Evolutionary conservation across 257 asterid species (phyloP).

Genomic region (Primulina tabacum): DNA sequence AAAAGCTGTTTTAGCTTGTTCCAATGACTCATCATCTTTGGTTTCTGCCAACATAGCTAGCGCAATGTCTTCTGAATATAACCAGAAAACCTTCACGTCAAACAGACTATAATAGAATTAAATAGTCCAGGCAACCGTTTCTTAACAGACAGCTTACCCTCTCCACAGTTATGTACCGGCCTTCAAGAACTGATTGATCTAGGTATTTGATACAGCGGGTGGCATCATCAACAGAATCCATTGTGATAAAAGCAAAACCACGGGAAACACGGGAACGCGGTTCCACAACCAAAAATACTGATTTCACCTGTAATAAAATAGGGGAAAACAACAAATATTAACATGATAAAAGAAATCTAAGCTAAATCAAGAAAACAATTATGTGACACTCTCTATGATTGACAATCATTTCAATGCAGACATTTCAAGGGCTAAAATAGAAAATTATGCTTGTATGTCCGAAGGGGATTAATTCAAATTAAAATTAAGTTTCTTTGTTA

Average conservation of each 20-base stretch:
- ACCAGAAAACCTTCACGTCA: conserved; percentile 94
- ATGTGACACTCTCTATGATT: conserved; percentile 9
- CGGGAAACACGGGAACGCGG: conserved; percentile 92
- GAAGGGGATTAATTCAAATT: neutral
- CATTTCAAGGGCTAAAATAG: neutral
- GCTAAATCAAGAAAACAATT: neutral
- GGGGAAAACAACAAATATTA: conserved; percentile 15
- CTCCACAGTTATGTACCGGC: conserved; percentile 90
- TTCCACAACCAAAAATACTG: conserved; percentile 85
- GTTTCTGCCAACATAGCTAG: conserved; percentile 95
- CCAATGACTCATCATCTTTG: conserved; percentile 97
- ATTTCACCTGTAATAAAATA: conserved; percentile 54
- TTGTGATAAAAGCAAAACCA: conserved; percentile 89
- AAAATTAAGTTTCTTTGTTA: too few relatives aligned
- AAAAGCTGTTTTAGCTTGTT: conserved; percentile 96
- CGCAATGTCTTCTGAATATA: conserved; percentile 91
- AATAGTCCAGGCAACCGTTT: conserved; percentile 38
- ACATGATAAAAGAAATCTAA: conserved; percentile 4
- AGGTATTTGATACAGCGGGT: conserved; percentile 86
- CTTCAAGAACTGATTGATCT: conserved; percentile 91
- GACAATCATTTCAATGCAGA: neutral
- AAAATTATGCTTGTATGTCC: neutral
- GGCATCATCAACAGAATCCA: conserved; percentile 84
- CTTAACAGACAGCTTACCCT: conserved; percentile 54
- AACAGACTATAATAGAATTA: conserved; percentile 51